These are phyloP conservation scores for Coemansia sp. DNA, from an alignment of 192 early-diverging fungal genomes.

Conservation along the genomic window DNA sequence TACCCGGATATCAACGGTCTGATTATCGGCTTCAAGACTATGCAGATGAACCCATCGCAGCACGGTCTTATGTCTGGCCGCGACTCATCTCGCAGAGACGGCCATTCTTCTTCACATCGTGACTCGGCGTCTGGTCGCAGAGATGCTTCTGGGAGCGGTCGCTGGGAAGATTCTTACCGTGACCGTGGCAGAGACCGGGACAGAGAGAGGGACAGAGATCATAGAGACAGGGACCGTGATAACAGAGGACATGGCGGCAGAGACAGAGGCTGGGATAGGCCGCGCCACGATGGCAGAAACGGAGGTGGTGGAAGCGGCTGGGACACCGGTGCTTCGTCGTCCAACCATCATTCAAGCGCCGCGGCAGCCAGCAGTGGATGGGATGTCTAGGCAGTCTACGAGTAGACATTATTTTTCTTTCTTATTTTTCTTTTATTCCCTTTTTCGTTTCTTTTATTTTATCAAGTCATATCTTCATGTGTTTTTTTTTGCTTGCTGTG, in stretches of 20 bases:
- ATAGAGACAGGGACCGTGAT: conserved; percentile 6
- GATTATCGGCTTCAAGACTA: conserved; percentile 74
- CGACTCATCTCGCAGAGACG: neutral
- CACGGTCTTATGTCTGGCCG: neutral
- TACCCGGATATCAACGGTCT: conserved; percentile 72
- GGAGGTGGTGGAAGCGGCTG: conserved; percentile 11
- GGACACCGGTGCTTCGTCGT: conserved; percentile 12
- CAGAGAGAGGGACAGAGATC: conserved; percentile 2
- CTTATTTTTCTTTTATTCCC: neutral
- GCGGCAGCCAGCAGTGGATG: conserved; percentile 20
- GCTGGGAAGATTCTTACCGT: neutral
- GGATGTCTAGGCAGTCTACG: conserved; percentile 13
- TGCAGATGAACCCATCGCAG: conserved; percentile 53
- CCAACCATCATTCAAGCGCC: conserved; percentile 10
- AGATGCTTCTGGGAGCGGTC: neutral
- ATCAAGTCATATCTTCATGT: neutral
- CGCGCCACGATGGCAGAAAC: neutral
- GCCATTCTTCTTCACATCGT: neutral
- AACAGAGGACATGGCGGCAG: conserved; percentile 1
- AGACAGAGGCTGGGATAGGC: conserved; percentile 4
- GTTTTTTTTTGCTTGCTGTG: conserved; percentile 1
- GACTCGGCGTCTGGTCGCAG: neutral
- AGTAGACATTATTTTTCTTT: no score
- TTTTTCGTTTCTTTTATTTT: neutral
- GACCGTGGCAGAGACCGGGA: conserved; percentile 1